phyloP scores from a whole-genome alignment of 2,329 filamentous ascomycete genomes.

The Aspergillus sp. region DNA sequence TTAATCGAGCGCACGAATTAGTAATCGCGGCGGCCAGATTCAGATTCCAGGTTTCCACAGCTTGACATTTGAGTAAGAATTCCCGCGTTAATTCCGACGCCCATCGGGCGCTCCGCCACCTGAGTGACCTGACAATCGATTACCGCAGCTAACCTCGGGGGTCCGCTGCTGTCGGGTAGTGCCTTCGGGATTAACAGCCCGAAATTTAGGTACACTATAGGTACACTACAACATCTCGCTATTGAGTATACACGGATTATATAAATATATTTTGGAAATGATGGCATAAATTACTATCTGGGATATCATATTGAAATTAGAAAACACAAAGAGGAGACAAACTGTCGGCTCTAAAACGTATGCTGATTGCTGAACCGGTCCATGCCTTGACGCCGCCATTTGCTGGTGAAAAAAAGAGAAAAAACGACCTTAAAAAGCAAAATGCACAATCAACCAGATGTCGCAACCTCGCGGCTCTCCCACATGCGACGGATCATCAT shows the following conservation, averaged over 20 bases:
- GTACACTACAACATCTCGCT: not conserved
- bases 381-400: not conserved
- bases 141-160: conserved; percentile 25
- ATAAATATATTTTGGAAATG: not conserved
- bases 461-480: conserved; percentile 44
- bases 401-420: not conserved
- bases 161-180: conserved; percentile 20
- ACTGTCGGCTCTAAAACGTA: not conserved
- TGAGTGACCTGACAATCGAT: conserved; percentile 1
- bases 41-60: not conserved
- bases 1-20: not conserved
- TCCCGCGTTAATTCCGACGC: conserved; percentile 8
- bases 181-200: conserved; percentile 22
- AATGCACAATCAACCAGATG: conserved; percentile 27
- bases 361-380: not conserved
- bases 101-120: not conserved
- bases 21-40: not conserved
- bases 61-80: not conserved
- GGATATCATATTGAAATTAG: conserved; percentile 1
- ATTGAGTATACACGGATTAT: not conserved
- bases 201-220: not conserved
- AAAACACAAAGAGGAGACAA: not conserved
- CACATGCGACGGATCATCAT: conserved; percentile 45
- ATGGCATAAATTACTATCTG: not conserved
- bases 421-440: not conserved